These are phyloP conservation scores for Kregervanrija fluxuum DNA, from an alignment of 805 yeast genomes.

Conservation along the genomic window DNA sequence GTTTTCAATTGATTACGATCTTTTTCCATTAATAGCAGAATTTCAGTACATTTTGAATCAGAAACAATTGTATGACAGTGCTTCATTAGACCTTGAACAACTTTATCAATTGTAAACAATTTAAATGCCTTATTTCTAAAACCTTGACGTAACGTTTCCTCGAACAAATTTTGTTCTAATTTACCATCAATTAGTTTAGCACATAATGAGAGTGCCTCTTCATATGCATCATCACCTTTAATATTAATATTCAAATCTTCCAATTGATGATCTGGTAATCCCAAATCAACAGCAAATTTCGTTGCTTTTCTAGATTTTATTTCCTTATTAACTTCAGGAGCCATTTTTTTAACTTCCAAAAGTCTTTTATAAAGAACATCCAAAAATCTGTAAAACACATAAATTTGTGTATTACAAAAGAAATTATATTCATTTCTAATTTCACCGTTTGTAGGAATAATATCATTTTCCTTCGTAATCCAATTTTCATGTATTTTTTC, in stretches of 20 bases:
- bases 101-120: constrained; percentile 88
- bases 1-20: constrained; percentile 63
- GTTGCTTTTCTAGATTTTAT: constrained; percentile 55
- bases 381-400: constrained; percentile 82
- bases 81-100: constrained; percentile 73
- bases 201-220: constrained; percentile 69
- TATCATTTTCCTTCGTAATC: constrained; percentile 24
- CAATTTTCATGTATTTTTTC: constrained; percentile 28
- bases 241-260: constrained; percentile 76
- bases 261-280: constrained; percentile 70
- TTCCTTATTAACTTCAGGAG: constrained; percentile 66
- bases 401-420: constrained; percentile 83
- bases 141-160: constrained; percentile 91
- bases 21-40: constrained; percentile 71
- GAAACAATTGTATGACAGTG: constrained; percentile 81
- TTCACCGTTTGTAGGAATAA: constrained; percentile 18
- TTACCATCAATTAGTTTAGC: constrained; percentile 81
- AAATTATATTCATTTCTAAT: constrained; percentile 57
- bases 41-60: constrained; percentile 74
- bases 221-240: constrained; percentile 61
- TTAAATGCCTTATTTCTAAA: constrained; percentile 90
- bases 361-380: constrained; percentile 77
- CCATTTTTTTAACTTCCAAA: constrained; percentile 65
- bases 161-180: constrained; percentile 89
- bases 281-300: constrained; percentile 81